phyloP scores from a whole-genome alignment of 2,329 filamentous ascomycete genomes.

The Nigrospora osmanthi region DNA sequence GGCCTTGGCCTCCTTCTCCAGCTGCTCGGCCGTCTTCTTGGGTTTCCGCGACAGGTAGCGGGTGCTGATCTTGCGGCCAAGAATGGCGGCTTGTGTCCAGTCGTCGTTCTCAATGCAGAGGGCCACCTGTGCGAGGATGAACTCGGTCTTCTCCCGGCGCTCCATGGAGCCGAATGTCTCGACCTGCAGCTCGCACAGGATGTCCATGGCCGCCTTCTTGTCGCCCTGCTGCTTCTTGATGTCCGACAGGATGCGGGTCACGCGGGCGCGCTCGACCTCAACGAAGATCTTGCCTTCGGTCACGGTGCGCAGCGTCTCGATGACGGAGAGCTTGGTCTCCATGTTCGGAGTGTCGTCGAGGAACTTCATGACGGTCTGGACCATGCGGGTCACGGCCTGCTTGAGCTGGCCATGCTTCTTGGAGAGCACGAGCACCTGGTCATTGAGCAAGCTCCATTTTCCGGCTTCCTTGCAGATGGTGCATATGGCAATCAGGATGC shows the following conservation, averaged over 20 bases:
- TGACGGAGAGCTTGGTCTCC: slow-evolving; percentile 86
- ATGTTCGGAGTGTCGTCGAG: slow-evolving; percentile 76
- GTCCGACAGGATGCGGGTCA: slow-evolving; percentile 90
- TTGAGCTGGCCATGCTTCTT: slow-evolving; percentile 99
- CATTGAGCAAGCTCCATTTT: slow-evolving; percentile 92
- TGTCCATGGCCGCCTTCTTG: slow-evolving; percentile 80
- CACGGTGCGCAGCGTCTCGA: slow-evolving; percentile 90
- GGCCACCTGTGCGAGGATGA: slow-evolving; percentile 89
- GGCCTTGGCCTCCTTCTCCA: slow-evolving; percentile 86
- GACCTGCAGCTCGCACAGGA: slow-evolving; percentile 93
- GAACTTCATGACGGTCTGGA: slow-evolving; percentile 91
- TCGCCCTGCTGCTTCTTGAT: slow-evolving; percentile 97
- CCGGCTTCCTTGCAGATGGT: slow-evolving; percentile 88
- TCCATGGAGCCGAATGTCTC: slow-evolving; percentile 99
- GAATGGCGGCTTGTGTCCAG: slow-evolving; percentile 90
- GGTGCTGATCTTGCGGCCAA: slow-evolving; percentile 95
- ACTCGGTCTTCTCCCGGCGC: slow-evolving; percentile 94
- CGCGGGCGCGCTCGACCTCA: slow-evolving; percentile 91
- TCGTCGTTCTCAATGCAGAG: slow-evolving; percentile 94
- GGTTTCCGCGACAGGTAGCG: slow-evolving; percentile 83
- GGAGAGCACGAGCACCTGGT: slow-evolving; percentile 89
- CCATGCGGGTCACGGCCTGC: slow-evolving; percentile 98
- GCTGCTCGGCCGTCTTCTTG: slow-evolving; percentile 81
- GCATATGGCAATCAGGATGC: slow-evolving; percentile 79
- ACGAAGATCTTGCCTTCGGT: slow-evolving; percentile 99